Base-by-base conservation (phyloP, 257 asterid genomes). In the Penstemon eatonii region DNA sequence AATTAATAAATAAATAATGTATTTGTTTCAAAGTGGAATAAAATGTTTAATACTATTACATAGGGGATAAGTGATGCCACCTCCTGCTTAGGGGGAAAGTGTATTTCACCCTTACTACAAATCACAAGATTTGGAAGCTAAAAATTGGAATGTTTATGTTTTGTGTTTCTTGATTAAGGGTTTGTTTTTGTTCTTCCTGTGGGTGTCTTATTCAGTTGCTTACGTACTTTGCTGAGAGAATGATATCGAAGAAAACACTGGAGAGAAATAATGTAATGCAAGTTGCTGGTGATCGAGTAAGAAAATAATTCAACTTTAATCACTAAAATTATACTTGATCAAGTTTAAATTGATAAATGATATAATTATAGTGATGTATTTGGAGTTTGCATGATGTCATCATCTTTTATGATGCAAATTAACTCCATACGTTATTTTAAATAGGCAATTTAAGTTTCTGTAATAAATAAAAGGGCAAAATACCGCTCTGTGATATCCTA, bases 201-300 rank as follows among this genome's bases (percentile, higher is more conserved):
- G 67, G 39, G 3, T 42, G 11, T 12, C 47, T 59, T 55, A 44
- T 73, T 73, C 84, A 90, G 96, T 56, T 87, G 80, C 77, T 80
- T 64, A 77, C 73, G 11, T 90, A 84, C 81, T 87, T 89, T 84
- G 81, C 90, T 72, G 84, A 80, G 72, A 80, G 97, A 71, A 88
- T 59, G 91, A 87, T 89, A 74, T 82, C 97, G 6, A 81, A 74
- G 79, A 78, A 80, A 74, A 90, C 90, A 67, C 76, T 90, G 71
- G 66, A 75, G 75, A 84, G 89, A 73, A 90, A 87, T 65, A 43
- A 75, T 55, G 92, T 89, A 55, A 85, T 87, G 95, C 96, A 89
- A 81, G 81, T 76, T 65, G 79, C 75, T 50, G 89, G 84, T 67
- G 76, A 73, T 67, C 75, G 77, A 93, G 95, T 87, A 60, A 69